Evolutionary conservation across 176 grass and related monocot genomes (phyloP), one percentile per base, ranked within the genome.

Genomic region (Alopecurus myosuroides): DNA sequence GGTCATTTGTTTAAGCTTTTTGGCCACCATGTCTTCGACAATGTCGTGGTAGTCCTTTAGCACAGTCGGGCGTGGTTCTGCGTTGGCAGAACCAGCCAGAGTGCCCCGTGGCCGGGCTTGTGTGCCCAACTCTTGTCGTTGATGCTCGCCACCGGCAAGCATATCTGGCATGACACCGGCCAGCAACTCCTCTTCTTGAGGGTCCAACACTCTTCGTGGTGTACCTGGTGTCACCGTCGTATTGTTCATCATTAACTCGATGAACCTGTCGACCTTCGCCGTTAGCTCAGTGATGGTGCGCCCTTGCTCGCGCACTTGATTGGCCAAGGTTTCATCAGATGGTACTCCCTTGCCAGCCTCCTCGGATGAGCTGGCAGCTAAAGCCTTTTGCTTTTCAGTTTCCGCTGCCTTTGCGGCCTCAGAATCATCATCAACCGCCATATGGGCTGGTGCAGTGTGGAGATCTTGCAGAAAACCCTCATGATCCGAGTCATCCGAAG

Each of bases 121-220:
- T 3, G 11, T 0, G 8, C 15, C 7, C 0, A 0, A 0, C 2
- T 5, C 5, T 46, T 15, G 2, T 1, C 8, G 12, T 19, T 29
- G 39, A 17, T 9, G 11, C 3, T 7, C 44, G 3, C 15, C 44
- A 46, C 44, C 13, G 3, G 44, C 44, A 46, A 15, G 44, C 44
- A 46, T 46, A 13, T 46, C 15, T 14, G 12, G 12, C 44, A 46
- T 46, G 44, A 11, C 14, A 4, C 23, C 6, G 1, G 31, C 34
- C 6, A 37, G 34, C 1, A 68, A 9, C 19, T 68, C 57, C 0
- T 28, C 64, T 9, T 37, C 64, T 3, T 68, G 64, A 1, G 34
- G 34, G 4, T 39, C 34, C 34, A 1, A 9, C 9, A 13, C n/a
- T 60, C 2, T 7, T 8, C 3, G 18, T 22, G 63, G 18, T 36